Evolutionary conservation across 192 early-diverging fungal genomes (phyloP), one percentile per base, ranked within the genome.

Genomic region (Dispira parvispora): DNA sequence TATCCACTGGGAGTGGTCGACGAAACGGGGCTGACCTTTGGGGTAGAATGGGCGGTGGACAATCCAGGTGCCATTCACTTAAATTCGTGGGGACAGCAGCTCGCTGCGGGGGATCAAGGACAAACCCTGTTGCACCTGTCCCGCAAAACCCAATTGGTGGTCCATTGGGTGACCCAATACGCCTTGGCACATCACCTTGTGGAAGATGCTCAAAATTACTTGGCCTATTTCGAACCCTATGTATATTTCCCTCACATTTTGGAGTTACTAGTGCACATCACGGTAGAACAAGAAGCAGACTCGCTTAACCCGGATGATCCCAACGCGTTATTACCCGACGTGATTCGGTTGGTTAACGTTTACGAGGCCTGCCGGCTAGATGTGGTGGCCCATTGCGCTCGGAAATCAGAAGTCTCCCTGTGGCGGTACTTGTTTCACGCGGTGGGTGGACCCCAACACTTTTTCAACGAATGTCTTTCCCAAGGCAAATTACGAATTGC

Each of bases 401-500:
- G 96, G 62, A 99, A 99, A 69, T 89, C 90, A n/a, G 96, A 99
- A 68, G 85, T 89, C 0, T 80, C 90, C 14, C 75, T 91, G 44
- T 99, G 96, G 96, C 76, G 82, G 20, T 83, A 82, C 52, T 77
- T 97, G 53, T 97, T 97, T 73, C 74, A 77, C 2, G 80, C 85
- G 62, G 85, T 90, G 1, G 96, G 91, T 11, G 85, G 92, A 27
- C 85, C 89, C 0, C 83, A 84, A 46, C 77, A 72, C 23, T 78
- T 99, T 46, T 98, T 96, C 71, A 77, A 86, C 79, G 68, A 74
- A 63, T 95, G 88, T 55, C 66, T 99, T 67, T 79, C 72, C 9
- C 68, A 72, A 49, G 80, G 80, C 12, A 70, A 76, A 9, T 70
- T 97, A 21, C 71, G 81, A 47, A 94, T 92, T 8, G 96, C 96